Conservation (phyloP, 2,329 filamentous ascomycete species). For the Fusarium mexicanum region DNA sequence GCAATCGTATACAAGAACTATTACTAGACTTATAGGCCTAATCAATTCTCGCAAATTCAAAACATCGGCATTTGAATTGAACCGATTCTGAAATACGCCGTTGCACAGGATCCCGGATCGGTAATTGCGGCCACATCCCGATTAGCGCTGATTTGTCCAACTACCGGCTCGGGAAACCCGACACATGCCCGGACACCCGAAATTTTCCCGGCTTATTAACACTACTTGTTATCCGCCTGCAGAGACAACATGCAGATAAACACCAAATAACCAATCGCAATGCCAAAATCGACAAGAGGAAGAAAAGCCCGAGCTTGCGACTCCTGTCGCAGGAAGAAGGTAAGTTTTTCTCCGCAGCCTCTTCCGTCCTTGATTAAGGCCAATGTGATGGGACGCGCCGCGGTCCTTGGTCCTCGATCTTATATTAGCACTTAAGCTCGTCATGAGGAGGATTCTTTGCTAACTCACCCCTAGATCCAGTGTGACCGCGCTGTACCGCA, state of each 20-base stretch:
- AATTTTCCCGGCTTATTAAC: background rate
- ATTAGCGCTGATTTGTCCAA: background rate
- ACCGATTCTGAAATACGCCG: too few species aligned
- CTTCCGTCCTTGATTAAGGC: background rate
- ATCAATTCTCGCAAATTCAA: too few species aligned
- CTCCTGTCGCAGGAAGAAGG: constrained; percentile 13
- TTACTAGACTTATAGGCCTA: background rate
- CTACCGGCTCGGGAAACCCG: background rate
- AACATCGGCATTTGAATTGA: background rate
- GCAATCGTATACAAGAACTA: background rate
- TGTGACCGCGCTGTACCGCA: background rate
- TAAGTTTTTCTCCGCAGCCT: background rate
- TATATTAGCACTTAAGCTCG: background rate
- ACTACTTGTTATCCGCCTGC: background rate
- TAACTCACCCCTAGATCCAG: background rate
- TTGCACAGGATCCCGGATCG: background rate
- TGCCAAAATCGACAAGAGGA: background rate
- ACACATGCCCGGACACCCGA: too few species aligned
- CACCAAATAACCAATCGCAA: background rate
- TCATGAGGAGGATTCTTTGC: too few species aligned
- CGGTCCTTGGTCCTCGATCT: background rate
- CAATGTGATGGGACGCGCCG: too few species aligned
- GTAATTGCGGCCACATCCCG: background rate
- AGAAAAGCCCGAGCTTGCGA: constrained; percentile 2
- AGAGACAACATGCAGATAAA: accelerated